Percentiles rank a stretch among this genome's conserved stretches.
Evolutionary conservation across 2,329 filamentous ascomycete genomes (phyloP).

Genomic region (Aureobasidium sp.): DNA sequence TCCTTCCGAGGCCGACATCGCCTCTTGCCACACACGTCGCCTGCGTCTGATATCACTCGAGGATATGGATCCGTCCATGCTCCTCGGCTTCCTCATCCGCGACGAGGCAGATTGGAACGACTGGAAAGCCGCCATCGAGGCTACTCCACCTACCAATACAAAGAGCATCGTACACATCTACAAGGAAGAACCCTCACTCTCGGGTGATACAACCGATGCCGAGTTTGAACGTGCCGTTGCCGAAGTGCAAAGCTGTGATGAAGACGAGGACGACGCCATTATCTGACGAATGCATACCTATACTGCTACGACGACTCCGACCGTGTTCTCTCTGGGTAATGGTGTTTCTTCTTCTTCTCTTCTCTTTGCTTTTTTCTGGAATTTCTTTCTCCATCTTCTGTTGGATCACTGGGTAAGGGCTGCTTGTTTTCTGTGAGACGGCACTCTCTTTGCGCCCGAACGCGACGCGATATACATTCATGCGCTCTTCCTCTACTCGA

Average conservation of each 20-base stretch:
- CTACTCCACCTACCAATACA: background rate
- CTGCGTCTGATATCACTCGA: constrained; percentile 73
- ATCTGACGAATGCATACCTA: background rate
- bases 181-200: constrained; percentile 52
- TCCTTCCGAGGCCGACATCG: constrained; percentile 60
- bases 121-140: constrained; percentile 57
- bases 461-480: constrained; percentile 1
- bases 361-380: background rate
- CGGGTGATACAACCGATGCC: constrained; percentile 25
- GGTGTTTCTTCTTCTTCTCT: background rate
- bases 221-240: constrained; percentile 56
- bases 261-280: constrained; percentile 37
- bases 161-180: constrained; percentile 77
- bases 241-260: constrained; percentile 82
- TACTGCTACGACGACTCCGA: constrained; percentile 3
- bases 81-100: constrained; percentile 83
- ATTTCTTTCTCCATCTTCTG: background rate
- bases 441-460: background rate
- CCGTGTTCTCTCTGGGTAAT: background rate
- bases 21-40: constrained; percentile 79
- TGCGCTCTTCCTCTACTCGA: background rate
- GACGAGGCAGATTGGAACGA: constrained; percentile 74
- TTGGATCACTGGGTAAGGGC: background rate
- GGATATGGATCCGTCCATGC: constrained; percentile 97
- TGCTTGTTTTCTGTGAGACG: background rate